Base-by-base conservation (phyloP, 2,329 filamentous ascomycete genomes). In the Alternaria solani region DNA sequence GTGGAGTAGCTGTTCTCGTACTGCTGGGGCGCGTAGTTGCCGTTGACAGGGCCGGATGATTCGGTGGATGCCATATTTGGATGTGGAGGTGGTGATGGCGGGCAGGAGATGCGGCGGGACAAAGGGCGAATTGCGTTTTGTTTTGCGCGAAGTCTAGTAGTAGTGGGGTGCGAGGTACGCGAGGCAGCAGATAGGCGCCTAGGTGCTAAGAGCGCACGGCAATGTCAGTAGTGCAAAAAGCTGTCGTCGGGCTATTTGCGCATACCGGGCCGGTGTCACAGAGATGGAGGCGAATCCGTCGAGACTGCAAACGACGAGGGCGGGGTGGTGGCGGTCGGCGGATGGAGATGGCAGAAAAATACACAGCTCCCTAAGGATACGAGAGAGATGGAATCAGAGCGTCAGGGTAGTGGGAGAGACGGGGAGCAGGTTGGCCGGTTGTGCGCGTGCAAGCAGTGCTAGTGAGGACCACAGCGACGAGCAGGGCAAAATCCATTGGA, bases 21-120 rank as follows among this genome's bases (percentile, higher is more conserved):
- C 61, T 69, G 74, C 59, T 80, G 76, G 28, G 75, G 74, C 61
- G 75, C 79, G 67, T 84, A 83, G 74, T 74, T 82, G 77, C 83
- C 83, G 66, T 85, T 85, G 70, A 81, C 74, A 44, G 81, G 78
- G 58, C 67, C 70, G 57, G 70, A 63, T 56, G 73, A 72, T 43
- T 77, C 75, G 67, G 74, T 72, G 65, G 70, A 64, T 66, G 75
- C 75, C 75, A 78, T 78, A 51, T 65, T 65, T 69, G 72, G 63
- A 51, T 53, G 54, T 59, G 55, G 65, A 48, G 55, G 63, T 47
- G 42, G 57, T 41, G 56, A 55, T 23, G 20, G 20, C 38, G 56
- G 57, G 60, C 53, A 54, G 28, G 41, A 62, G 48, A 44, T 61
- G 32, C 44, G 41, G 46, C 47, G 57, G 55, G 42, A 49, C 54